phyloP scores from a whole-genome alignment of 1,284 basidiomycete species.

The Puccinia hordei region DNA sequence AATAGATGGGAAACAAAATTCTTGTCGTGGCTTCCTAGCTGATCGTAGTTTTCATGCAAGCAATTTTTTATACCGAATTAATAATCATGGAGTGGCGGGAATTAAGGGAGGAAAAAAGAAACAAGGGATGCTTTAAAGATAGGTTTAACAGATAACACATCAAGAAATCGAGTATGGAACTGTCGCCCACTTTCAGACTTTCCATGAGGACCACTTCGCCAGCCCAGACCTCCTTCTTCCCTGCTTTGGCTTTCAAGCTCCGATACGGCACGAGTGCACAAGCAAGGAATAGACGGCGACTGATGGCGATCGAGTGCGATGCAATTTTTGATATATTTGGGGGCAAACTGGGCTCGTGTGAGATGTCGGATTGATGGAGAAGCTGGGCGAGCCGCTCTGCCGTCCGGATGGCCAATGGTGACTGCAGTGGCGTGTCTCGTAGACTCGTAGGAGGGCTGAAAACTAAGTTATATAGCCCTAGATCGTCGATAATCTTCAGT shows the following conservation, averaged over 20 bases:
- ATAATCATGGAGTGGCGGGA: no score
- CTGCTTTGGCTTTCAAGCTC: neutral
- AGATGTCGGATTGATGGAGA: neutral
- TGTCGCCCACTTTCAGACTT: slow-evolving; percentile 35
- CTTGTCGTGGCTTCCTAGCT: slow-evolving; percentile 45
- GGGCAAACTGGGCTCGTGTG: neutral
- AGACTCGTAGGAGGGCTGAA: slow-evolving; percentile 18
- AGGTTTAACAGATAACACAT: slow-evolving; percentile 2
- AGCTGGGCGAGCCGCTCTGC: slow-evolving; percentile 1
- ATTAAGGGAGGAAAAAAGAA: neutral
- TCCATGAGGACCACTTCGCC: slow-evolving; percentile 32
- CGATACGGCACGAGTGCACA: slow-evolving; percentile 34
- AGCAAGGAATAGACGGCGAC: slow-evolving; percentile 31
- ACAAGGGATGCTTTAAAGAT: neutral
- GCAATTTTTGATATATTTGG: neutral
- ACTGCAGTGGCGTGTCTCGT: neutral
- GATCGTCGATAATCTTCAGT: slow-evolving; percentile 30
- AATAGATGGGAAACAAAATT: slow-evolving; percentile 26
- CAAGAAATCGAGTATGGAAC: neutral
- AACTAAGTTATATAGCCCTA: slow-evolving; percentile 30
- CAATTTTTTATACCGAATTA: no score
- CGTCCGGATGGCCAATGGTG: slow-evolving; percentile 2
- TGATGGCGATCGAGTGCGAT: neutral
- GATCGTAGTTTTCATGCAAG: neutral
- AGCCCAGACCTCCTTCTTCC: slow-evolving; percentile 33